A percentile compares a stretch with the other conserved stretches of the same genome.
Conservation (phyloP, 352 stramenopile species). For the Globisporangium cystogenes region DNA sequence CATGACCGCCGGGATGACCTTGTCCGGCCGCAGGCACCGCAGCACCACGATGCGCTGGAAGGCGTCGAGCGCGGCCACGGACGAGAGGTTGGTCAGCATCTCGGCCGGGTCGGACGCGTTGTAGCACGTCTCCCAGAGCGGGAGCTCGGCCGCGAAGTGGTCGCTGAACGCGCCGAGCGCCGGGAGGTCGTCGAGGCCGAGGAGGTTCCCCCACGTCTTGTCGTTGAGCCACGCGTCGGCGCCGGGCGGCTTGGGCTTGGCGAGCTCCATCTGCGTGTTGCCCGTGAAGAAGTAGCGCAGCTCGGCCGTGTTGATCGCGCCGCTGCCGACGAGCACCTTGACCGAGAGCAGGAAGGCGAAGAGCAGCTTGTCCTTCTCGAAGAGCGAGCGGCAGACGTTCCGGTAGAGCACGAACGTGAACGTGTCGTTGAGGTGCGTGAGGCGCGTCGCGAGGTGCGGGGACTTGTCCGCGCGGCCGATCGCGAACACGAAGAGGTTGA, state of each 20-base stretch:
- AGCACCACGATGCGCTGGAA: conserved; percentile 91
- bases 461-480: conserved; percentile 85
- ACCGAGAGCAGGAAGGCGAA: conserved; percentile 93
- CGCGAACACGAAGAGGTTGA: conserved; percentile 91
- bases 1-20: conserved; percentile 89
- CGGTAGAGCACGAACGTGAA: conserved; percentile 94
- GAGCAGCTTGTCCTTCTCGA: conserved; percentile 96
- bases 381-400: conserved; percentile 95
- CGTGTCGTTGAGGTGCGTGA: conserved; percentile 90
- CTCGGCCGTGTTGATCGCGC: conserved; percentile 69
- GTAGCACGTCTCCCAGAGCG: conserved; percentile 70
- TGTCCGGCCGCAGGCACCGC: conserved; percentile 90
- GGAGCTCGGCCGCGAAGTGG: conserved; percentile 43
- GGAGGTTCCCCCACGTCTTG: conserved; percentile 87
- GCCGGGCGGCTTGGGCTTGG: conserved; percentile 58
- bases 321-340: conserved; percentile 88
- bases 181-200: conserved; percentile 63
- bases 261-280: conserved; percentile 88
- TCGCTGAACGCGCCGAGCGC: conserved; percentile 48
- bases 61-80: conserved; percentile 51
- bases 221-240: conserved; percentile 76
- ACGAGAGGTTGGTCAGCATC: conserved; percentile 45
- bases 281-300: conserved; percentile 92
- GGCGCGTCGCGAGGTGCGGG: conserved; percentile 65
- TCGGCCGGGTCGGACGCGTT: conserved; percentile 83